These are phyloP conservation scores for Pseudogymnoascus sp. DNA, from an alignment of 2,329 filamentous ascomycete genomes.

Conservation along the genomic window DNA sequence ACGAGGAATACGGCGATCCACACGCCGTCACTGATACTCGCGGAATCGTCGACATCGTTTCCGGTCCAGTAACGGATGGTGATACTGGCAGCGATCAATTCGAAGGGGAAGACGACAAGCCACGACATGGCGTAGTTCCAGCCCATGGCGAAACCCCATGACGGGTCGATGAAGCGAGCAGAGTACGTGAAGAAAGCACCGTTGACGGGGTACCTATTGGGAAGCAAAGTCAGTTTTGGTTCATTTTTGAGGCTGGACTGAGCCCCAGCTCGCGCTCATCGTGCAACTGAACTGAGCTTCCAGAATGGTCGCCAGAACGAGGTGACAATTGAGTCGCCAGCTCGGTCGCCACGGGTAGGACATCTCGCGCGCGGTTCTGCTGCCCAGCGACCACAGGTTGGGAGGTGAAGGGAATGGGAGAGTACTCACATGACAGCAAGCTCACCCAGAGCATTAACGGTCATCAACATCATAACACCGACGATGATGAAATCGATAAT, in stretches of 20 bases:
- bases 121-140: conserved; percentile 45
- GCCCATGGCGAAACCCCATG: conserved; percentile 42
- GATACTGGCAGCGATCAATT: conserved; percentile 44
- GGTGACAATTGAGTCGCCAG: too few species aligned
- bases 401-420: neutral
- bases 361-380: too few species aligned
- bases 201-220: conserved; percentile 44
- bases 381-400: neutral
- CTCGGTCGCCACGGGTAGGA: too few species aligned
- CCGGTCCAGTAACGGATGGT: conserved; percentile 45
- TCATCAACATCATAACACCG: conserved; percentile 49
- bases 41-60: conserved; percentile 25
- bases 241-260: neutral
- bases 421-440: conserved; percentile 38
- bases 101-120: conserved; percentile 43
- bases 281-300: neutral
- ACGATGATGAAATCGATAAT: conserved; percentile 44
- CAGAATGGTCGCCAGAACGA: neutral
- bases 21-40: conserved; percentile 39
- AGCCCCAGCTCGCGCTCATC: too few species aligned
- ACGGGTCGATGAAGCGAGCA: conserved; percentile 51
- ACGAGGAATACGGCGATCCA: conserved; percentile 50
- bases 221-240: neutral
- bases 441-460: conserved; percentile 51
- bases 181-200: conserved; percentile 56